Evolutionary conservation across 345 rosid species (phyloP).

Genomic region (thale cress (Arabidopsis thaliana)): DNA sequence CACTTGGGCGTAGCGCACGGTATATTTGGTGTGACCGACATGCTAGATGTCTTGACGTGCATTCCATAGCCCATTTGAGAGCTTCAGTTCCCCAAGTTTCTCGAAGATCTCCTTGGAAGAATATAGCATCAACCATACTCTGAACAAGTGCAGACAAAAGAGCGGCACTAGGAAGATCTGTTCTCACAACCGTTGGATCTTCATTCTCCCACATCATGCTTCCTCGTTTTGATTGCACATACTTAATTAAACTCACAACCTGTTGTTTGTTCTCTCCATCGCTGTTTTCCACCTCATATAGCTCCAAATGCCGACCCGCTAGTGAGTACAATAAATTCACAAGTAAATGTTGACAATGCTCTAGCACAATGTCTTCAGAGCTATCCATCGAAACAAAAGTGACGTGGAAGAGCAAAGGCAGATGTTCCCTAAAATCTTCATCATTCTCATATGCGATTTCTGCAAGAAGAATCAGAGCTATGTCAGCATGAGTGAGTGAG

Average conservation of each 20-base stretch:
- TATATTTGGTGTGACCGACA: conserved; percentile 99
- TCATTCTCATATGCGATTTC: conserved; percentile 99
- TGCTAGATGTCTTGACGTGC: conserved; percentile 98
- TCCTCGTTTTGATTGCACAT: conserved; percentile 98
- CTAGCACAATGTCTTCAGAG: conserved; percentile 97
- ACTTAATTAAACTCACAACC: conserved; percentile 94
- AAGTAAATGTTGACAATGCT: conserved; percentile 98
- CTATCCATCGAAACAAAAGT: conserved; percentile 99
- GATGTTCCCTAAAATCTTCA: conserved; percentile 97
- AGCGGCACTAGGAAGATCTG: conserved; percentile 95
- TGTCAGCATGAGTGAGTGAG: conserved; percentile 97
- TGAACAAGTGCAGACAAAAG: conserved; percentile 96
- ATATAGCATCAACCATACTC: conserved; percentile 99
- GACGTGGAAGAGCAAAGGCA: conserved; percentile 96
- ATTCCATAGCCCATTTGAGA: conserved; percentile 99
- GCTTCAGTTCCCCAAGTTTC: conserved; percentile 99
- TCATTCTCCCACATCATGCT: conserved; percentile 99
- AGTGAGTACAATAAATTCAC: conserved; percentile 95
- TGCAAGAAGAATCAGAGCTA: conserved; percentile 94
- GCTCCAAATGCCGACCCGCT: conserved; percentile 98
- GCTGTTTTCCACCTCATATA: conserved; percentile 91
- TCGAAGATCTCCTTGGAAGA: conserved; percentile 99
- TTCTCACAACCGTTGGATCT: conserved; percentile 84
- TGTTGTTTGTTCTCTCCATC: conserved; percentile 98
- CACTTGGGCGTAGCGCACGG: conserved; percentile 94